Evolutionary conservation across 2,329 filamentous ascomycete species (phyloP).

Genomic region (Gaeumannomyces sp.): DNA sequence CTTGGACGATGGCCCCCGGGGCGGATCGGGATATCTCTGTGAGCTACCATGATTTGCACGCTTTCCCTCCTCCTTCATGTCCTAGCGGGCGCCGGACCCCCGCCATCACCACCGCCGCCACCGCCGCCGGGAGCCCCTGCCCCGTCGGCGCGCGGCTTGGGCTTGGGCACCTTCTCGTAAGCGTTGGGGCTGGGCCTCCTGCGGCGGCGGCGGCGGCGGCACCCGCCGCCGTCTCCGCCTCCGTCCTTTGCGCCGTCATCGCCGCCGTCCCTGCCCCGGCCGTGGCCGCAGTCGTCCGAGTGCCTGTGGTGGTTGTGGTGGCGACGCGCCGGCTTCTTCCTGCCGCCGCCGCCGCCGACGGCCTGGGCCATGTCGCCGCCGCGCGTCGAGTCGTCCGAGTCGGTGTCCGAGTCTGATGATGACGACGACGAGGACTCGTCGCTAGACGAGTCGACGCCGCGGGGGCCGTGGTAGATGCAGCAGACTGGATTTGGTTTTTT

Average conservation of each 20-base stretch:
- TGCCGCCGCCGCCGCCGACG: conserved; percentile 7
- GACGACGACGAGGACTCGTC: conserved; percentile 56
- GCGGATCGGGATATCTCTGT: no score
- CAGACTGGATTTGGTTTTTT: conserved; percentile 58
- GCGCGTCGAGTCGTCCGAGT: conserved; percentile 45
- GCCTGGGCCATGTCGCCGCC: conserved; percentile 18
- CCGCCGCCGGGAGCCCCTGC: conserved; percentile 4
- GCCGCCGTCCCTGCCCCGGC: conserved; percentile 27
- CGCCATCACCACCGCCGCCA: conserved; percentile 5
- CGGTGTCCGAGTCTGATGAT: conserved; percentile 42
- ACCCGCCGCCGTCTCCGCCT: conserved; percentile 28
- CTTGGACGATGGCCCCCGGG: no score
- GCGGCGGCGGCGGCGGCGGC: conserved; percentile 22
- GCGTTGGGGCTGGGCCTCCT: conserved; percentile 65
- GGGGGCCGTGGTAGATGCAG: conserved; percentile 93
- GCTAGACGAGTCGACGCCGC: conserved; percentile 75
- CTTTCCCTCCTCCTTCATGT: not conserved
- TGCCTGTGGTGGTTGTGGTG: conserved; percentile 19
- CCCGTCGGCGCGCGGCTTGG: conserved; percentile 18
- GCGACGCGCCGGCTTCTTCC: conserved; percentile 20
- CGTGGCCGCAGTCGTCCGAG: conserved; percentile 28
- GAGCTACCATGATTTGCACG: no score
- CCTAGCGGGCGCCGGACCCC: not conserved
- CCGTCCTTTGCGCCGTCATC: conserved; percentile 18
- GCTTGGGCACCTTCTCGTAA: conserved; percentile 69